phyloP scores from a whole-genome alignment of 805 yeast species.

The Aciculoconidium aculeatum region DNA sequence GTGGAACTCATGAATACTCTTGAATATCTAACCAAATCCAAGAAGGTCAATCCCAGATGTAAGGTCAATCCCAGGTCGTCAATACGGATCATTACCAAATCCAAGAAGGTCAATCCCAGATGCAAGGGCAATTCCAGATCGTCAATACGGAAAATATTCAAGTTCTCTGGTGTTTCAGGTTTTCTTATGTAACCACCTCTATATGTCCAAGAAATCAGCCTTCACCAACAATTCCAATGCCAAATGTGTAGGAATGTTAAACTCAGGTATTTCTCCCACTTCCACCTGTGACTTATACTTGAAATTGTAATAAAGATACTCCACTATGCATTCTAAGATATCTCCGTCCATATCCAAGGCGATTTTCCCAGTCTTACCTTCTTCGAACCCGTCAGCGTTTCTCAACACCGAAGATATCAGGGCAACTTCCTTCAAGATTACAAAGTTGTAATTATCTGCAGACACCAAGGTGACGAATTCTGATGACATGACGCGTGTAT shows the following conservation, averaged over 20 bases:
- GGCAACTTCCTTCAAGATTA: constrained; percentile 70
- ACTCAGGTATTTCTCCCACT: constrained; percentile 66
- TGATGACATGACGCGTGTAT: neutral
- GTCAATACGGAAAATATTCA: too few relatives aligned
- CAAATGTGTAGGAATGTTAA: constrained; percentile 88
- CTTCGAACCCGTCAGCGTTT: constrained; percentile 47
- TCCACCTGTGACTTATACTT: constrained; percentile 55
- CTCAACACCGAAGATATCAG: constrained; percentile 54
- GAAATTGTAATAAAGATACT: constrained; percentile 71
- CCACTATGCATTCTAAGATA: constrained; percentile 73
- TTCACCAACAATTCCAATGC: constrained; percentile 88
- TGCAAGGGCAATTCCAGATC: too few relatives aligned
- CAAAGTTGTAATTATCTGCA: constrained; percentile 60
- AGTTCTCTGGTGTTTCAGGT: too few relatives aligned
- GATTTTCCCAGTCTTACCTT: constrained; percentile 57
- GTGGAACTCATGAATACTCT: too few relatives aligned
- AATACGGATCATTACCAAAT: too few relatives aligned
- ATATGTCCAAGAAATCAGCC: constrained; percentile 81
- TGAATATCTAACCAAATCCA: too few relatives aligned
- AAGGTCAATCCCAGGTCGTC: too few relatives aligned
- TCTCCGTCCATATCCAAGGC: constrained; percentile 62
- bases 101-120: too few relatives aligned
- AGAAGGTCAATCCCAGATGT: too few relatives aligned
- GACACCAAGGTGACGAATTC: constrained; percentile 63
- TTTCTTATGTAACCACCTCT: constrained; percentile 1